Evolutionary conservation across 108 stramenopile genomes (phyloP), one percentile per base, ranked within the genome.

Genomic region (Fragilaria crotonensis): DNA sequence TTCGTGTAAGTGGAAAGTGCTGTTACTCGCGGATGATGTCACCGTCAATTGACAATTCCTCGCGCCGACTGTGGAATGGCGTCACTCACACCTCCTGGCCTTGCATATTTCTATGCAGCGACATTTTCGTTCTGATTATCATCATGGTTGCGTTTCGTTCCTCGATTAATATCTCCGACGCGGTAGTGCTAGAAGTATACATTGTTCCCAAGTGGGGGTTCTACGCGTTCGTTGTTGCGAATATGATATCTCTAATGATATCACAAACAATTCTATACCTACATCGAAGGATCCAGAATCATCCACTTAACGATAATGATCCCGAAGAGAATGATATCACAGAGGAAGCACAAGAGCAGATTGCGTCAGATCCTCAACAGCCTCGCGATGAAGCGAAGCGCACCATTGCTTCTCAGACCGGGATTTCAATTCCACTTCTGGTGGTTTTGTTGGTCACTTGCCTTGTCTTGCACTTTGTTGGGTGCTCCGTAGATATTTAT

Each of bases 91-190:
- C n/a, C n/a, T n/a, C n/a, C n/a, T n/a, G n/a, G n/a, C n/a, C n/a
- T n/a, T n/a, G n/a, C n/a, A n/a, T n/a, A n/a, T n/a, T n/a, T n/a
- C n/a, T n/a, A n/a, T n/a, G 14, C 7, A 41, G 36, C 14, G 93
- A 95, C 70, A 80, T 84, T 27, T 87, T 80, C 59, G 88, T 95
- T 3, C 64, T 91, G 27, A 71, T 91, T 5, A 68, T 91, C 27
- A 85, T 90, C 73, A 73, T 88, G 76, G 82, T 86, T 5, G 89
- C 87, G 14, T 95, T 95, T 63, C 85, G 84, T 36, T 83, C 84
- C 26, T 52, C 72, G 21, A 51, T 86, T 33, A 41, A 11, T 72
- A 53, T 4, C 55, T 77, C 26, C 36, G 48, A 32, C 52, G 54
- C 20, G 52, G 59, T 76, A 25, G 26, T 62, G 20, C 19, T 80